Evolutionary conservation across 371 early-diverging fungal genomes (phyloP).

Genomic region (Smittium culicis): DNA sequence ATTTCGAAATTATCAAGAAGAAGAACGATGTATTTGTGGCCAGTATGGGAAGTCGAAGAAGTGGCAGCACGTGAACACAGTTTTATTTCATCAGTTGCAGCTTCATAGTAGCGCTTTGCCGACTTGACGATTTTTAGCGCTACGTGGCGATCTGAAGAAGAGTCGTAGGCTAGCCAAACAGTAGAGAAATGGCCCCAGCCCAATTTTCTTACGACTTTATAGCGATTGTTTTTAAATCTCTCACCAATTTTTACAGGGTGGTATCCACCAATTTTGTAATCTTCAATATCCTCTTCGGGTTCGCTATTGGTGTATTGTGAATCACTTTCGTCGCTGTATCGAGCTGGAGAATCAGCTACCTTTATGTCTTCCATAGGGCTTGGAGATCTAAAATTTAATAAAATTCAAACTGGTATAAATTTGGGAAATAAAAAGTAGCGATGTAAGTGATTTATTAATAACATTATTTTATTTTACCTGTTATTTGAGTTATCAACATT

Average conservation of each 20-base stretch:
- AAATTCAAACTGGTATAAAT: not conserved
- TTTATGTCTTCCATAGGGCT: not conserved
- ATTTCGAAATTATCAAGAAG: slow-evolving; percentile 80
- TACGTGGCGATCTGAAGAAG: slow-evolving; percentile 54
- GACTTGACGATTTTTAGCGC: slow-evolving; percentile 95
- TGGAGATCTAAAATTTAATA: not conserved
- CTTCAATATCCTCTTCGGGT: slow-evolving; percentile 78
- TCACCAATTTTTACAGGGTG: slow-evolving; percentile 82
- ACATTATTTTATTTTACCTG: no score
- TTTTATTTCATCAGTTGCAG: slow-evolving; percentile 91
- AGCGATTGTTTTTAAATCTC: slow-evolving; percentile 60
- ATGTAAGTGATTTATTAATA: not conserved
- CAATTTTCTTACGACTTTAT: slow-evolving; percentile 73
- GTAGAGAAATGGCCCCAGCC: slow-evolving; percentile 98
- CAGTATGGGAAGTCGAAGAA: slow-evolving; percentile 18
- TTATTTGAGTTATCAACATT: no score
- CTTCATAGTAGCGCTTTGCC: slow-evolving; percentile 88
- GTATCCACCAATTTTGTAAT: slow-evolving; percentile 87
- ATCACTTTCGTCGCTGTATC: not conserved
- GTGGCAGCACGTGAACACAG: slow-evolving; percentile 35
- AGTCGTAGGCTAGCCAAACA: slow-evolving; percentile 84
- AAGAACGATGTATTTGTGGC: slow-evolving; percentile 67
- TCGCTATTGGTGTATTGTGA: slow-evolving; percentile 37
- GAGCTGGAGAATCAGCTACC: not conserved
- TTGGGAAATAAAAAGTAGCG: not conserved